A percentile compares a stretch with the other conserved stretches of the same genome.
These are phyloP conservation scores for Stachybotrys chartarum DNA, from an alignment of 2,329 filamentous ascomycete genomes.

Conservation along the genomic window DNA sequence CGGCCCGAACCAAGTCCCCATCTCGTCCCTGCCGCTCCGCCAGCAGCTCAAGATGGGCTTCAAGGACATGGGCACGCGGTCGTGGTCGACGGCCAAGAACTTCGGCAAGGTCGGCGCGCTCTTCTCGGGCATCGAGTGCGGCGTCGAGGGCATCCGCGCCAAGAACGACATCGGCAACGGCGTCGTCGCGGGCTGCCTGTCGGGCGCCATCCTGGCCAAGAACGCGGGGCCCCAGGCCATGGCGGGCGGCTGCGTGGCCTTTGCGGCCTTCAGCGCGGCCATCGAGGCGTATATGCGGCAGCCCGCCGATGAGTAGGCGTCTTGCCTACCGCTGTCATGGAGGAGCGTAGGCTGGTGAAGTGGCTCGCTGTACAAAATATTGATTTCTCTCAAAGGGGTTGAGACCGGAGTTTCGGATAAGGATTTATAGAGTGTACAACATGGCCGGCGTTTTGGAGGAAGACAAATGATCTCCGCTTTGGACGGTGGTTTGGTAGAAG, in stretches of 20 bases:
- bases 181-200: constrained; percentile 80
- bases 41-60: constrained; percentile 82
- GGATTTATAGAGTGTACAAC: not conserved
- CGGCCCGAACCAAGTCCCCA: constrained; percentile 28
- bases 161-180: constrained; percentile 93
- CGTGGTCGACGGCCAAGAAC: constrained; percentile 81
- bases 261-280: constrained; percentile 85
- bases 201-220: constrained; percentile 79
- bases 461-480: not conserved
- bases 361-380: not conserved
- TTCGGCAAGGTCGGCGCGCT: constrained; percentile 90
- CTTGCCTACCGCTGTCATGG: not conserved
- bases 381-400: not conserved
- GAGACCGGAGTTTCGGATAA: not conserved
- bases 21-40: constrained; percentile 65
- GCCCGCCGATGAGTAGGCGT: constrained; percentile 52
- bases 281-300: constrained; percentile 90
- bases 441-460: not conserved
- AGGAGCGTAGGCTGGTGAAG: constrained; percentile 1
- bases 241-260: constrained; percentile 80
- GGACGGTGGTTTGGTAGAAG: not conserved
- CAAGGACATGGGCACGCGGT: constrained; percentile 87
- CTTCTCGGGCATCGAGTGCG: constrained; percentile 90
- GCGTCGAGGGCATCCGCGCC: constrained; percentile 83
- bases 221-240: constrained; percentile 86